Base-by-base conservation (phyloP, 495 filamentous ascomycete genomes). In the Tuber magnatum region DNA sequence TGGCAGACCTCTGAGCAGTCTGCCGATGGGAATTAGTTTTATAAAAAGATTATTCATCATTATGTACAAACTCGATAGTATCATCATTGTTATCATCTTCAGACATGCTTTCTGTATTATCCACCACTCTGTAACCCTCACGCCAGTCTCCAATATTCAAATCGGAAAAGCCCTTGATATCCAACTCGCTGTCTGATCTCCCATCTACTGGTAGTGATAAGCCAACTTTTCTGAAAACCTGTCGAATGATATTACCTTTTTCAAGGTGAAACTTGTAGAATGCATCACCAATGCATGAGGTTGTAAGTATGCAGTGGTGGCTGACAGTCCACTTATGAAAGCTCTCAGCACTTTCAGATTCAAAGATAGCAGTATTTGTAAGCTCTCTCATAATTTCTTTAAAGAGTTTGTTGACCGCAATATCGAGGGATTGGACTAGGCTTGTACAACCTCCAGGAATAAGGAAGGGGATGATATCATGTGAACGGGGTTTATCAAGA, bases 121-220 rank as follows among this genome's bases (percentile, higher is more conserved):
- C n/a, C n/a, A n/a, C n/a, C n/a, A n/a, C n/a, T n/a, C 40, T 41
- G 8, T 41, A 41, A 8, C 8, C 40, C 40, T 41, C 40, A 41
- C 8, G 40, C n/a, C 42, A 72, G 14, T 48, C 40, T 7, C 70
- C 70, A n/a, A 72, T 28, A n/a, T n/a, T n/a, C n/a, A n/a, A n/a
- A n/a, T n/a, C n/a, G n/a, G n/a, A n/a, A n/a, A n/a, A n/a, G n/a
- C 42, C 70, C 32, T 48, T 72, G 10, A 72, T 72, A 72, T 72
- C 40, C 1, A 48, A 16, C 0, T 72, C 70, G 0, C 38, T 9
- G 38, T 72, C 41, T n/a, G 16, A 42, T 44, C 70, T 51, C 16
- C 70, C 1, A 28, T 72, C 40, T 24, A 48, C 46, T 8, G 22
- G 70, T 8, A 72, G 22, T 1, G 40, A 44, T 14, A 72, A 14